Evolutionary conservation across 179 eudicot genomes (phyloP), one percentile per base, ranked within the genome.

Genomic region (Spergularia azorica): DNA sequence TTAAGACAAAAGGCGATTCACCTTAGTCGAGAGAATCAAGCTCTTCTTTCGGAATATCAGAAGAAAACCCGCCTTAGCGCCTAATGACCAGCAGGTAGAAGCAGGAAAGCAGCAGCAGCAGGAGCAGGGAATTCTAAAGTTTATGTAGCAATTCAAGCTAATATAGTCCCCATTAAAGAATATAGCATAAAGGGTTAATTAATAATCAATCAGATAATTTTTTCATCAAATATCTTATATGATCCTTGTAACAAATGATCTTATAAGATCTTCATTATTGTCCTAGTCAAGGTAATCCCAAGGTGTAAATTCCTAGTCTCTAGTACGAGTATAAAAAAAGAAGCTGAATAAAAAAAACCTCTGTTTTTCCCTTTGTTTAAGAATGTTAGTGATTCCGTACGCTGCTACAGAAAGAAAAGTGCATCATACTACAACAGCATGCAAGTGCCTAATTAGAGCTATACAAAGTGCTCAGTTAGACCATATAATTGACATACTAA

Each of bases 11-110:
- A 75, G 63, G 84, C 86, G 20, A 65, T 85, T 20, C 65, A 74
- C 41, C 84, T 85, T 70, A 60, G 71, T 13, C 82, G 63, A 83
- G 86, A 85, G 76, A 85, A 85, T 39, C 63, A 71, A 63, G 86
- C 76, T 36, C 79, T 85, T 5, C 80, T 83, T 61, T 77, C 84
- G 11, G 64, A 78, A 59, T 77, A 80, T 72, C 86, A 80, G 56
- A 83, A 71, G 57, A 80, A 70, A 72, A 66, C 66, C 72, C 57
- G 11, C 6, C 68, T 59, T 20, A 41, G 36, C 43, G 70, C 64
- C 62, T 56, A n/a, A 36, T 1, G 17, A 16, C 52, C 52, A 11
- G 43, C 15, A 67, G 52, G 54, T 39, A 67, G 54, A 8, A 39
- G 57, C 18, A 36, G 63, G 20, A 15, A 57, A 13, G 20, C 18